A percentile compares a stretch with the other conserved stretches of the same genome.
phyloP scores from a whole-genome alignment of 192 early-diverging fungal species.

The Geranomyces michiganensis region DNA sequence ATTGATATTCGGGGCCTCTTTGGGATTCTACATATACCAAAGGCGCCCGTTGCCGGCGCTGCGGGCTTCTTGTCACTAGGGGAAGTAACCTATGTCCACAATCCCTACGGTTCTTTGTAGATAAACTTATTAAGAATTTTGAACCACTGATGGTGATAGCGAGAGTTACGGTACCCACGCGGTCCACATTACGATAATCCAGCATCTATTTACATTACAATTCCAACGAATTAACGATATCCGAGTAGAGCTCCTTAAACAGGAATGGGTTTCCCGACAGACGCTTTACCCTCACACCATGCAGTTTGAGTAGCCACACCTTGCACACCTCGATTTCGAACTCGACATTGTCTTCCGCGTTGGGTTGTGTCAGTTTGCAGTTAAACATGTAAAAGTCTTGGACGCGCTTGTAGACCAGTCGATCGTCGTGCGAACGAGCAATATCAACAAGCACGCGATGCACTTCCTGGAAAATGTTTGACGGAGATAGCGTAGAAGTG shows the following conservation, averaged over 20 bases:
- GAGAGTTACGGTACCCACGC: too few relatives aligned
- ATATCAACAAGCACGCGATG: constrained; percentile 54
- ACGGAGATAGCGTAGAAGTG: constrained; percentile 50
- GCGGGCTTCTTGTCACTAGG: not conserved
- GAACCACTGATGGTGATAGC: too few relatives aligned
- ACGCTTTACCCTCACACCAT: constrained; percentile 60
- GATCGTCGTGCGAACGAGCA: constrained; percentile 25
- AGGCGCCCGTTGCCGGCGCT: not conserved
- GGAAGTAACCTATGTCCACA: too few relatives aligned
- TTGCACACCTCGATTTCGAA: constrained; percentile 71
- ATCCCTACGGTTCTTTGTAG: too few relatives aligned
- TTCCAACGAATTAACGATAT: constrained; percentile 33
- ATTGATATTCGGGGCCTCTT: not conserved
- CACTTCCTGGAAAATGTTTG: constrained; percentile 61
- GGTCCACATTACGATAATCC: too few relatives aligned
- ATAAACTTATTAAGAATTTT: too few relatives aligned
- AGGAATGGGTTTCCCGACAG: constrained; percentile 50
- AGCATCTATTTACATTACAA: constrained; percentile 14
- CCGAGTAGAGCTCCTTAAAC: constrained; percentile 58
- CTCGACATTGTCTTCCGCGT: constrained; percentile 41
- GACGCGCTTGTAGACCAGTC: constrained; percentile 42
- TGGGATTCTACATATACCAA: not conserved
- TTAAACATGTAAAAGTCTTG: constrained; percentile 55
- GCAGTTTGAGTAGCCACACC: constrained; percentile 61
- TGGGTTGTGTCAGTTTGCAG: constrained; percentile 40